These are phyloP conservation scores for Fusarium sp. DNA, from an alignment of 2,329 filamentous ascomycete genomes.

Conservation along the genomic window DNA sequence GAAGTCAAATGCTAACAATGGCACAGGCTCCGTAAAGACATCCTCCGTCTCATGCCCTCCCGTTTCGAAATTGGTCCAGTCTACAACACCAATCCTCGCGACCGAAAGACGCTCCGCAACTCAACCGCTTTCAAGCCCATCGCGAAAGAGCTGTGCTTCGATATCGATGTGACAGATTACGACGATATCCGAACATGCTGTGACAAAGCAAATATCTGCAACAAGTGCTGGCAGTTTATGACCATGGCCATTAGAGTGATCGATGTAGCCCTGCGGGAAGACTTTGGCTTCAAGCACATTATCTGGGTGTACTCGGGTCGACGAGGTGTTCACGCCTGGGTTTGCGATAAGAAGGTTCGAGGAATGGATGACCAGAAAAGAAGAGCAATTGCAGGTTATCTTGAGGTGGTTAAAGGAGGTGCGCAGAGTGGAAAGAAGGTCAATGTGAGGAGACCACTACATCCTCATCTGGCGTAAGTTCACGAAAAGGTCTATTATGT, in stretches of 20 bases:
- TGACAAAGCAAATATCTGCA: constrained; percentile 91
- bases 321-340: constrained; percentile 97
- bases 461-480: constrained; percentile 83
- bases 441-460: constrained; percentile 84
- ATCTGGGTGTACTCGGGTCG: constrained; percentile 99
- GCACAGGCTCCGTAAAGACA: constrained; percentile 85
- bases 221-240: constrained; percentile 96
- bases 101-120: constrained; percentile 88
- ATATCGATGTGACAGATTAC: constrained; percentile 99
- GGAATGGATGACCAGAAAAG: constrained; percentile 87
- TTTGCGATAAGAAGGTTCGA: constrained; percentile 90
- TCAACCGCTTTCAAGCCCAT: constrained; percentile 85
- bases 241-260: constrained; percentile 98
- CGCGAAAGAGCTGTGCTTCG: constrained; percentile 95
- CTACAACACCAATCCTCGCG: constrained; percentile 92
- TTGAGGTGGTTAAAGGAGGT: constrained; percentile 90
- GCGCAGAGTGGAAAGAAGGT: constrained; percentile 88
- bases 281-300: constrained; percentile 97
- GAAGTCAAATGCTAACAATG: constrained; percentile 11
- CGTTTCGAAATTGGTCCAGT: constrained; percentile 99
- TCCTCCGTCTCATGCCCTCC: constrained; percentile 86
- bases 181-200: constrained; percentile 97
- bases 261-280: constrained; percentile 86
- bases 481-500: not conserved
- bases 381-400: constrained; percentile 86